Evolutionary conservation across 129 eudicot species (phyloP).

Genomic region (Scalesia atractyloides): DNA sequence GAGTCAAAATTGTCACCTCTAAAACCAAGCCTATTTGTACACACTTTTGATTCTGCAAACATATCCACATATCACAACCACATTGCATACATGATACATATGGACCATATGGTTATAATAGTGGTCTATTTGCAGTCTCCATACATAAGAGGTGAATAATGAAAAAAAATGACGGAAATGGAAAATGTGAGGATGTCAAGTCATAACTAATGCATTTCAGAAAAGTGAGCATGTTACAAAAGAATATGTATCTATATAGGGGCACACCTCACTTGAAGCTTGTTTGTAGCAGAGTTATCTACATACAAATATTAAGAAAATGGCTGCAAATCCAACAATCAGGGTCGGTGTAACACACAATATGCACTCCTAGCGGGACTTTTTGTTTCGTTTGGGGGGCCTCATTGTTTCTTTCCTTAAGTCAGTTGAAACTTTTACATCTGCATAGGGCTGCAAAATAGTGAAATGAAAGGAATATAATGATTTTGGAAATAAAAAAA

Average conservation of each 20-base stretch:
- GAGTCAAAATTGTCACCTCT: too few species aligned
- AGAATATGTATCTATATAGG: neutral
- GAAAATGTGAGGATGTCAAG: neutral
- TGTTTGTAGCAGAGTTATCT: slow-evolving; percentile 14
- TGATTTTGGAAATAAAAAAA: neutral
- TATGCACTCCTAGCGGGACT: slow-evolving; percentile 41
- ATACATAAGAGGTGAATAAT: too few species aligned
- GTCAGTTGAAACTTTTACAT: slow-evolving; percentile 45
- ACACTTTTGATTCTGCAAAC: too few species aligned
- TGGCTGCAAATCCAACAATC: slow-evolving; percentile 24
- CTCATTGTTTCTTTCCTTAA: slow-evolving; percentile 52
- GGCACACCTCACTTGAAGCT: slow-evolving; percentile 17
- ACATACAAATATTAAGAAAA: slow-evolving; percentile 16
- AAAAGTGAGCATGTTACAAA: slow-evolving; percentile 1
- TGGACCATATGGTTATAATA: neutral
- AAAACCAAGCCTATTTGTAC: too few species aligned
- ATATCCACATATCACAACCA: too few species aligned
- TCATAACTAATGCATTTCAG: neutral
- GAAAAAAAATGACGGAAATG: neutral
- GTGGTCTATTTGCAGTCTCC: too few species aligned
- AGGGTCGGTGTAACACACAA: slow-evolving; percentile 12
- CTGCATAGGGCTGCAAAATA: slow-evolving; percentile 44
- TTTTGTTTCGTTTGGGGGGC: slow-evolving; percentile 51
- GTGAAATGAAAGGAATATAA: neutral
- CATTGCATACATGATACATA: neutral